Evolutionary conservation across 2,329 filamentous ascomycete genomes (phyloP), one percentile per base, ranked within the genome.

Genomic region (Pyrenochaeta sp.): DNA sequence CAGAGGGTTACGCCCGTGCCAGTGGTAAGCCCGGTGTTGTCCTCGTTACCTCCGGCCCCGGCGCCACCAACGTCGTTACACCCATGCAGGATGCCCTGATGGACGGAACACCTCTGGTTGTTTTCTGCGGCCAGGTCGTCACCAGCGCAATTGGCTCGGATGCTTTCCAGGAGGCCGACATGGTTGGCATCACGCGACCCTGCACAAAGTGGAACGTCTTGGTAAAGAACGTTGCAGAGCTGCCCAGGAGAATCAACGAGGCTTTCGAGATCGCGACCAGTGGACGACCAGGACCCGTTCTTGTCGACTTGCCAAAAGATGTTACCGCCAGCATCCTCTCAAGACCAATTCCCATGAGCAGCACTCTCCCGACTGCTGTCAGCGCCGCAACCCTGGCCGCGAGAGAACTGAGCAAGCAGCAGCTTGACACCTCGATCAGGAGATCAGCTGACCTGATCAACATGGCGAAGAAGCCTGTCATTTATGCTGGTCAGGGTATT

Each of bases 181-280:
- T 96, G 23, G 80, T 96, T 47, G 93, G 93, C 59, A 97, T 99
- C 72, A 96, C 90, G 22, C 84, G 93, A 65, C 86, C 92, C 14
- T 96, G 92, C 81, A 96, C 92, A 60, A 97, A 97, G 79, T 99
- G 94, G 94, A 97, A 97, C 64, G 90, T 96, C 48, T 95, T 97
- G 91, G 90, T 96, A 35, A 96, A 95, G 81, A 93, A 87, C 71
- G 86, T 96, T 41, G 91, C 90, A 36, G 94, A 99, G 75, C 81
- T 99, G 42, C 94, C 94, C 36, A 85, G 89, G 63, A 84, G 93
- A 55, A 97, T 97, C 68, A 96, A 96, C 72, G 94, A 97, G 77
- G 94, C 94, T 35, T 97, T 97, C 67, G 92, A 97, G 76, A 97
- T 97, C 68, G 94, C 94, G 27, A 97, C 90, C 28, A 94, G 88